Conservation (phyloP, 805 yeast species). For the Saccharomycopsis javanensis region DNA sequence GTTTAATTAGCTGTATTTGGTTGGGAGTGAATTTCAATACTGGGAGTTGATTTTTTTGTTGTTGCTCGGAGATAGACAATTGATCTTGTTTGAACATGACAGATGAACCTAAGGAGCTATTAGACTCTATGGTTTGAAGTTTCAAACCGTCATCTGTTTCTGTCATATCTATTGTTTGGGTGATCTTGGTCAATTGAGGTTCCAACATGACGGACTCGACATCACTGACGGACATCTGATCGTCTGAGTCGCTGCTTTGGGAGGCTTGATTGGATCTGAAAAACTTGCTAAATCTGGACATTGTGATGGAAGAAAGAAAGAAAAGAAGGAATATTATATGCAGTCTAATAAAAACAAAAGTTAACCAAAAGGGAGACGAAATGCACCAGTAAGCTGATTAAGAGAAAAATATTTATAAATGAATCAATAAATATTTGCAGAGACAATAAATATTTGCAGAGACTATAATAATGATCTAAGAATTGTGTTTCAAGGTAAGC, state of each 20-base stretch:
- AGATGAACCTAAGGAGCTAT: background rate
- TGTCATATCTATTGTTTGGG: background rate
- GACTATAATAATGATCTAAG: too few relatives aligned
- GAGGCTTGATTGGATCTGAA: background rate
- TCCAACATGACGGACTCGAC: background rate
- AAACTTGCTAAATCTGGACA: conserved; percentile 1
- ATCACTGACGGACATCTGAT: background rate
- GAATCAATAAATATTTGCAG: too few relatives aligned
- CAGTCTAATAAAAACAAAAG: too few relatives aligned
- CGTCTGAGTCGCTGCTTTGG: background rate
- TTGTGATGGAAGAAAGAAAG: too few relatives aligned
- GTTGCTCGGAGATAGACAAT: background rate
- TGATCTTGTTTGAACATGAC: background rate
- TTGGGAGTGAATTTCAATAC: background rate
- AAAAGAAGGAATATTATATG: too few relatives aligned
- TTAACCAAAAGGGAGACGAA: too few relatives aligned
- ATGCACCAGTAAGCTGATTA: too few relatives aligned
- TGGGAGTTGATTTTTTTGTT: background rate
- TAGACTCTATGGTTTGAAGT: background rate
- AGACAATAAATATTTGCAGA: too few relatives aligned
- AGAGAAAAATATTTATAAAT: too few relatives aligned
- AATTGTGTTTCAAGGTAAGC: too few relatives aligned
- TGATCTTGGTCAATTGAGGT: background rate
- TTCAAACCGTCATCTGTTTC: background rate
- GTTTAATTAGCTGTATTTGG: background rate